A percentile compares a stretch with the other conserved stretches of the same genome.
phyloP scores from a whole-genome alignment of 257 asterid species.

The Oldenlandia corymbosa region DNA sequence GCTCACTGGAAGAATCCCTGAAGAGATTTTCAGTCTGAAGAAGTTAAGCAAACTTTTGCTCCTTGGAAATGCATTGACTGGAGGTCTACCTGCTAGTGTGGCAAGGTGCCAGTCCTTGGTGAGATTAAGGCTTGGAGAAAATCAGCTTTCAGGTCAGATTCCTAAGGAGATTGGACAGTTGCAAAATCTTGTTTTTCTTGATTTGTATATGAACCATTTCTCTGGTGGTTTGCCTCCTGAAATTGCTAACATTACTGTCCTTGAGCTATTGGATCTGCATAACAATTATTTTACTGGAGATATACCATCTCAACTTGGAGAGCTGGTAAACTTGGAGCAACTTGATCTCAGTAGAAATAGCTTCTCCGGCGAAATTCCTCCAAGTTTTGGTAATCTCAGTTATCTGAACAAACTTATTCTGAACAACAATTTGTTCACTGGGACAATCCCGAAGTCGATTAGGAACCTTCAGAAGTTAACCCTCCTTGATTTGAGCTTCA shows the following conservation, averaged over 20 bases:
- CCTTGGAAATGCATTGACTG: conserved; percentile 70
- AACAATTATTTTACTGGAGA: conserved; percentile 59
- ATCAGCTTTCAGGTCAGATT: conserved; percentile 81
- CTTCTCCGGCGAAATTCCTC: conserved; percentile 62
- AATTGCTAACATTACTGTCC: conserved; percentile 60
- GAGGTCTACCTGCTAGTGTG: conserved; percentile 51
- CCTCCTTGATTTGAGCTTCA: conserved; percentile 78
- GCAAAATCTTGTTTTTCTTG: conserved; percentile 92
- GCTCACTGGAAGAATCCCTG: conserved; percentile 83
- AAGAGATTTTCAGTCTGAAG: conserved; percentile 59
- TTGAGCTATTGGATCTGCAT: conserved; percentile 83
- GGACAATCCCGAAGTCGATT: conserved; percentile 55
- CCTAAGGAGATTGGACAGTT: conserved; percentile 83
- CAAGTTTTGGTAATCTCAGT: conserved; percentile 75
- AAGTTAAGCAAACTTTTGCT: conserved; percentile 81
- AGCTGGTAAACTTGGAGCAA: conserved; percentile 73
- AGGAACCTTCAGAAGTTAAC: conserved; percentile 67
- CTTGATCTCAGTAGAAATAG: conserved; percentile 91
- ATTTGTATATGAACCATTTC: conserved; percentile 75
- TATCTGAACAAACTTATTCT: conserved; percentile 74
- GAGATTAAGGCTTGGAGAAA: conserved; percentile 82
- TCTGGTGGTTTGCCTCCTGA: conserved; percentile 77
- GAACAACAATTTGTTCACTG: conserved; percentile 57
- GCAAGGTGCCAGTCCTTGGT: conserved; percentile 80
- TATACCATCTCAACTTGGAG: conserved; percentile 59